Percentiles rank a stretch among this genome's conserved stretches.
Conservation (phyloP, 148 eudicot genomes). For the Agrostemma githago region DNA sequence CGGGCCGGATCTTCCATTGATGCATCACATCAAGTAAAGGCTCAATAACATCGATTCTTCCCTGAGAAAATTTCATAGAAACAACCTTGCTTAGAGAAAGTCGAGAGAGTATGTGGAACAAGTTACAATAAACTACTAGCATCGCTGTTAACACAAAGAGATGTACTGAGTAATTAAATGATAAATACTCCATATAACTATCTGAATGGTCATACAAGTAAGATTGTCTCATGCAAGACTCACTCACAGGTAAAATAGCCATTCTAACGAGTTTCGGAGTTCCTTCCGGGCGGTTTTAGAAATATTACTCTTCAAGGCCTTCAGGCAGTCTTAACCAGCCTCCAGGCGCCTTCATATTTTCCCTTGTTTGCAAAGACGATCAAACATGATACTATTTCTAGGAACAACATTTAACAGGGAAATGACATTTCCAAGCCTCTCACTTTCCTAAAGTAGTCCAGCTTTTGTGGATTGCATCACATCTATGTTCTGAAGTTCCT, state of each 20-base stretch:
- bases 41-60: conserved; percentile 66
- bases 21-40: conserved; percentile 56
- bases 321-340: background rate
- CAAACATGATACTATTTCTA: background rate
- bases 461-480: background rate
- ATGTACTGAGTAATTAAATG: background rate
- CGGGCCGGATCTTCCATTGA: conserved; percentile 54
- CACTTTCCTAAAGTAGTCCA: background rate
- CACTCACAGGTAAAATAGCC: conserved; percentile 2
- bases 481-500: background rate
- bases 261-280: background rate
- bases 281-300: background rate
- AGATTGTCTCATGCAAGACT: background rate
- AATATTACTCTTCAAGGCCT: background rate
- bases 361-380: background rate
- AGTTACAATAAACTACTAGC: background rate
- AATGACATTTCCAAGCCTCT: background rate
- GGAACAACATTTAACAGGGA: background rate
- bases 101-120: conserved; percentile 4
- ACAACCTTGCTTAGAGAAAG: background rate
- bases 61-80: conserved; percentile 35
- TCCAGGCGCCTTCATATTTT: background rate
- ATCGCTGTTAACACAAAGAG: background rate
- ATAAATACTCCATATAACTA: too few species aligned
- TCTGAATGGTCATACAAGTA: background rate